Base-by-base conservation (phyloP, 805 yeast genomes). In the Candida taoyuanica region DNA sequence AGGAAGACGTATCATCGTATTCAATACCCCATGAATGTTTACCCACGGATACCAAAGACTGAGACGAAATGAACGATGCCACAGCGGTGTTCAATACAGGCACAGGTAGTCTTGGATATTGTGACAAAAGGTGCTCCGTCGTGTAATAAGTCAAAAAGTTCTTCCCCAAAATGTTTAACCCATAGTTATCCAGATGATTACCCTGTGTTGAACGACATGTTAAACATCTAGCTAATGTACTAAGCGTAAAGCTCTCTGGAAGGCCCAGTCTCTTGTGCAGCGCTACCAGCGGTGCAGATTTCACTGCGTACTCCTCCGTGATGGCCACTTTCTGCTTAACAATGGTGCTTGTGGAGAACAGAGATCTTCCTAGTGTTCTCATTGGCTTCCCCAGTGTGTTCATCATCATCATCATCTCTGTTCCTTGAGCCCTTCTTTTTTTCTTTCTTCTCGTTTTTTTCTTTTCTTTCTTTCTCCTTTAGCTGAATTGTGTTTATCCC, bases 81-180 rank as follows among this genome's bases (percentile, higher is more conserved):
- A 84, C 79, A 1, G 95, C 85, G 6, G 80, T 77, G 50, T 80
- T 76, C 40, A 87, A 73, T 19, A 89, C 81, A 7, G 78, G 73
- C 44, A 82, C 72, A 14, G 99, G 98, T 35, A 93, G 70, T 58
- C 99, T 76, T 37, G 99, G 99, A 59, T 88, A 88, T 48, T 74
- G 77, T 35, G 79, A 62, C 51, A 87, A 65, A 42, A 91, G 67
- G 50, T 83, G 66, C 59, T 87, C 95, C 16, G 84, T 71, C 4
- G 79, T 82, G 53, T 85, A 82, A 60, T 79, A 86, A 11, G 81
- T 75, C 43, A 93, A 65, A 34, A 93, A 64, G 43, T 80, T 78
- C 53, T 80, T 77, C 35, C 98, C 98, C 55, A 91, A 79, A n/a
- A 77, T 74, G 41, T 83, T 74, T 55, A 91, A 71, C 5, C 94